These are phyloP conservation scores for Teratosphaeria viscida DNA, from an alignment of 2,329 filamentous ascomycete genomes.

Conservation along the genomic window DNA sequence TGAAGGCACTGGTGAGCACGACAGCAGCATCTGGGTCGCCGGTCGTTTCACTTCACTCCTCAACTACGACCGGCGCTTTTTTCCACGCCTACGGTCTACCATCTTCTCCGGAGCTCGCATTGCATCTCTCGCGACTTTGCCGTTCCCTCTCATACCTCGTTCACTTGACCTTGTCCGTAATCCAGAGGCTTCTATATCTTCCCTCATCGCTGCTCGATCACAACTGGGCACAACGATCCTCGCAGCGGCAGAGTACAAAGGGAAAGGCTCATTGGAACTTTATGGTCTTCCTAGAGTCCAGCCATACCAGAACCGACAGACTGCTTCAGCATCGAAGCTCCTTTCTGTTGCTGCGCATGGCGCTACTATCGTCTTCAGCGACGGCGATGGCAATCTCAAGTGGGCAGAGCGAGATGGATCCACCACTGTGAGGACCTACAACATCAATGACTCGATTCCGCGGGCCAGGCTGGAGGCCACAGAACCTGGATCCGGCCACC, in stretches of 20 bases:
- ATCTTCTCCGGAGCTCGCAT: slow-evolving; percentile 77
- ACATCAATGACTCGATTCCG: slow-evolving; percentile 43
- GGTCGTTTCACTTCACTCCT: slow-evolving; percentile 83
- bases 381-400: slow-evolving; percentile 72
- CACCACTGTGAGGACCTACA: slow-evolving; percentile 44
- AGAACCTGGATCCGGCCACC: neutral
- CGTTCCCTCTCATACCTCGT: slow-evolving; percentile 55
- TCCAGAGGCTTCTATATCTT: slow-evolving; percentile 39
- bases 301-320: slow-evolving; percentile 67
- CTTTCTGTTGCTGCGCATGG: slow-evolving; percentile 75
- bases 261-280: slow-evolving; percentile 80
- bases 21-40: slow-evolving; percentile 72
- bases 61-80: slow-evolving; percentile 79
- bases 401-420: slow-evolving; percentile 82
- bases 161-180: slow-evolving; percentile 48
- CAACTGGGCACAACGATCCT: slow-evolving; percentile 55
- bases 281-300: slow-evolving; percentile 48
- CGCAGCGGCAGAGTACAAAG: slow-evolving; percentile 82
- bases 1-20: slow-evolving; percentile 47
- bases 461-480: neutral
- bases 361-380: slow-evolving; percentile 68
- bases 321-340: slow-evolving; percentile 68
- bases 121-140: slow-evolving; percentile 60
- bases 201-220: slow-evolving; percentile 45
- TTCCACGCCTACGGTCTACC: slow-evolving; percentile 65